A percentile compares a stretch with the other conserved stretches of the same genome.
These are phyloP conservation scores for Melaleuca quinquenervia DNA, from an alignment of 345 rosid genomes.

Conservation along the genomic window DNA sequence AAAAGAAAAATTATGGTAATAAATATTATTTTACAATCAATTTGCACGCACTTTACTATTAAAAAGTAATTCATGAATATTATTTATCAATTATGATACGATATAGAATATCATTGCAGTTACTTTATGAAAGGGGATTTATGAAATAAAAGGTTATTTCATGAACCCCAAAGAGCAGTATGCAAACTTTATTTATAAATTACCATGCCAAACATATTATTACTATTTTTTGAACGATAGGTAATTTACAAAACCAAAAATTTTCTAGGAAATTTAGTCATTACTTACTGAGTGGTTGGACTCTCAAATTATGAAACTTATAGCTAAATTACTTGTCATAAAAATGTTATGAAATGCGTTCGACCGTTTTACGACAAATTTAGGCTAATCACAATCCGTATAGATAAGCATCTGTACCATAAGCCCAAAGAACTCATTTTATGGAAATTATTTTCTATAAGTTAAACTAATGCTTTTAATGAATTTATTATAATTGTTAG, in stretches of 20 bases:
- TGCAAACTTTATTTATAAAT: not conserved
- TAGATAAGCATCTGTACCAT: not conserved
- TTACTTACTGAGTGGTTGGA: not conserved
- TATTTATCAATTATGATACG: not conserved
- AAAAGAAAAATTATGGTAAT: not conserved
- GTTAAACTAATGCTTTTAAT: not conserved
- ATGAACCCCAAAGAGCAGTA: not conserved
- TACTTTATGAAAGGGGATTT: not conserved
- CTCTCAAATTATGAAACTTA: not conserved
- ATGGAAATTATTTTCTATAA: not conserved
- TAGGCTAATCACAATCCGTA: not conserved
- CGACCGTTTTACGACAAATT: not conserved
- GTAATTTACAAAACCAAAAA: not conserved
- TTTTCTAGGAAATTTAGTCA: not conserved
- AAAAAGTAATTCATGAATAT: not conserved
- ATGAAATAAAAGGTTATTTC: not conserved
- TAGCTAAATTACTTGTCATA: not conserved
- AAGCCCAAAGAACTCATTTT: not conserved
- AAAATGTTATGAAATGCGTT: not conserved
- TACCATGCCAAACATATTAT: not conserved
- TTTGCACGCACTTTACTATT: not conserved
- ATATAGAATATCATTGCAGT: not conserved
- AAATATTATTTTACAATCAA: not conserved
- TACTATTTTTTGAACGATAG: not conserved
- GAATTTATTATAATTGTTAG: not conserved